phyloP scores from a whole-genome alignment of 1,139 yeast species.

The Nakaseomyces sp. region DNA sequence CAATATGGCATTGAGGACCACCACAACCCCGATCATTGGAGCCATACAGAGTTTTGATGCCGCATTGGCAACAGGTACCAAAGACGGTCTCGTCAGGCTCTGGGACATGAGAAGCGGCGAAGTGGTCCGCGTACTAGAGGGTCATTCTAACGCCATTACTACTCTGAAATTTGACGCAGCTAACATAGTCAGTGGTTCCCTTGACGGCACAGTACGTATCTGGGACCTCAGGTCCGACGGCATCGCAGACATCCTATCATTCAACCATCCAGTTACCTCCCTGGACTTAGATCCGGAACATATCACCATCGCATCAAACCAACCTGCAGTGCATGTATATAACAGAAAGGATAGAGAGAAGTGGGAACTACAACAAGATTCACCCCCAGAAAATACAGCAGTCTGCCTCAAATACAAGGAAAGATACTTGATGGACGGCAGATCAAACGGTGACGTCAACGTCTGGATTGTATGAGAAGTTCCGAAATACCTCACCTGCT shows the following conservation, averaged over 20 bases:
- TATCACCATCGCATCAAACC: slow-evolving; percentile 45
- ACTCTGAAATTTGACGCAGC: slow-evolving; percentile 59
- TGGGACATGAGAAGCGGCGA: slow-evolving; percentile 72
- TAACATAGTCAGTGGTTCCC: slow-evolving; percentile 55
- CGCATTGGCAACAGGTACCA: slow-evolving; percentile 68
- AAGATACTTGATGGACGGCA: slow-evolving; percentile 57
- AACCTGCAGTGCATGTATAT: slow-evolving; percentile 44
- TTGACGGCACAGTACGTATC: slow-evolving; percentile 54
- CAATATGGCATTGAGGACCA: slow-evolving; percentile 7
- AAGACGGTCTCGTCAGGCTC: slow-evolving; percentile 62
- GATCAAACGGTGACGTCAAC: slow-evolving; percentile 48
- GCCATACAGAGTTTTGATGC: slow-evolving; percentile 49
- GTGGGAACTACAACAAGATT: slow-evolving; percentile 30
- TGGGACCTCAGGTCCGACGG: slow-evolving; percentile 70
- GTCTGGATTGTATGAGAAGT: slow-evolving; percentile 23
- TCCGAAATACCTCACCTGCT: no score
- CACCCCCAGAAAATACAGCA: slow-evolving; percentile 9
- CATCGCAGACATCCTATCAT: slow-evolving; percentile 51
- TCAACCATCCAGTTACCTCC: slow-evolving; percentile 42
- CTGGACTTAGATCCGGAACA: slow-evolving; percentile 48
- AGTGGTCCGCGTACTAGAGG: slow-evolving; percentile 54
- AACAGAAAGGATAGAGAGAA: slow-evolving; percentile 47
- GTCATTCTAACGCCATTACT: slow-evolving; percentile 65
- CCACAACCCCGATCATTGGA: slow-evolving; percentile 19
- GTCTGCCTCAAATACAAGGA: slow-evolving; percentile 41